A percentile compares a stretch with the other conserved stretches of the same genome.
These are phyloP conservation scores for Mediolabrus comicus DNA, from an alignment of 108 stramenopile genomes.

Conservation along the genomic window DNA sequence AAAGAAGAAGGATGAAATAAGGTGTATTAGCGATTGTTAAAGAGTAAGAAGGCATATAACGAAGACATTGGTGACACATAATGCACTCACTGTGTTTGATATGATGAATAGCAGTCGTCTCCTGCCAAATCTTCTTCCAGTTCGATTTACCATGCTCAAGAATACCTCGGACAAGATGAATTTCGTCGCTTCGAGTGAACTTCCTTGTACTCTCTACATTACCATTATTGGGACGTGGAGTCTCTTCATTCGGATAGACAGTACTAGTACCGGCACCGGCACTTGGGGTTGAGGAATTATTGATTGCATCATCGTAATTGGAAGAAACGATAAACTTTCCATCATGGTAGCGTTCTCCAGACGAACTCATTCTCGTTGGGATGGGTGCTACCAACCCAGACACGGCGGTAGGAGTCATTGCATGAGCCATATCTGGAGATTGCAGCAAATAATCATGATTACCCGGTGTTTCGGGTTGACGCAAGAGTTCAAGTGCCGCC, in stretches of 20 bases:
- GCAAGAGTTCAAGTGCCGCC: conserved; percentile 16
- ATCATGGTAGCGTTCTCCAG: conserved; percentile 1
- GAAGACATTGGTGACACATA: too few species aligned
- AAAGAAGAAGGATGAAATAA: too few species aligned
- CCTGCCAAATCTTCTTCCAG: conserved; percentile 15
- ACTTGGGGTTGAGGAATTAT: too few species aligned
- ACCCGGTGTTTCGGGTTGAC: conserved; percentile 19
- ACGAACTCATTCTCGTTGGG: not conserved
- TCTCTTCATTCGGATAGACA: not conserved
- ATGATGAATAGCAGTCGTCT: not conserved
- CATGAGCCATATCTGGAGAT: not conserved
- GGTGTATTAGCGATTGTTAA: too few species aligned
- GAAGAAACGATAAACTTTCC: conserved; percentile 4
- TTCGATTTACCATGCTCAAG: conserved; percentile 13
- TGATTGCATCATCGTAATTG: not conserved
- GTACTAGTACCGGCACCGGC: too few species aligned
- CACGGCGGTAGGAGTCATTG: not conserved
- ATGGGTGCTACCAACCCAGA: not conserved
- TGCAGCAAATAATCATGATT: not conserved
- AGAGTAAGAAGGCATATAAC: too few species aligned
- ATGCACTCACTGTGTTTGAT: conserved; percentile 21
- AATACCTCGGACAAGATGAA: conserved; percentile 15
- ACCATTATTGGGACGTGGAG: not conserved
- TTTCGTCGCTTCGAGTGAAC: conserved; percentile 20
- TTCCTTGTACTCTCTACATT: conserved; percentile 7